Conservation (phyloP, 495 filamentous ascomycete species). For the Aspergillus heteromorphus region DNA sequence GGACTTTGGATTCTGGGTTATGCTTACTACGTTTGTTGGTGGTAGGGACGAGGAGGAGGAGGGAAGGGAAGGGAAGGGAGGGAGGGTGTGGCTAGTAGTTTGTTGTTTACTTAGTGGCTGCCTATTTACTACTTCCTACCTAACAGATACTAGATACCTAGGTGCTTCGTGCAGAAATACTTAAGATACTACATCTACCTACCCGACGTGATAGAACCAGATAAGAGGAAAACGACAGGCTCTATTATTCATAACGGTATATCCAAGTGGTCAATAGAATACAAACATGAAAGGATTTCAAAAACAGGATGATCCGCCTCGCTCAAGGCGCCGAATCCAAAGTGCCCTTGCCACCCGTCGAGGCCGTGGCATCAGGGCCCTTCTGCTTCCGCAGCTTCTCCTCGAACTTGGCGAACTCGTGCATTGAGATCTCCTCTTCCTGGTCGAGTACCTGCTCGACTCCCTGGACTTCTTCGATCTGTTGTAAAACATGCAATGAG, state of each 20-base stretch:
- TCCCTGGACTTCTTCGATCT: slow-evolving; percentile 95
- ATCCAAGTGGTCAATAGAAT: slow-evolving; percentile 1
- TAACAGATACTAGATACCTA: too few species aligned
- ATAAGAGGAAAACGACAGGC: neutral
- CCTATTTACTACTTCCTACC: too few species aligned
- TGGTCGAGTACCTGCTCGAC: slow-evolving; percentile 87
- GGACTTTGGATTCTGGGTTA: too few species aligned
- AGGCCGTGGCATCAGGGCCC: slow-evolving; percentile 48
- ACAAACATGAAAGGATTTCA: neutral
- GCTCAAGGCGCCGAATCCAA: slow-evolving; percentile 56
- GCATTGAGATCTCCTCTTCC: slow-evolving; percentile 84
- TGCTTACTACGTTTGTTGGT: too few species aligned
- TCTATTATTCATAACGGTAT: neutral
- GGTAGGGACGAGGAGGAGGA: too few species aligned
- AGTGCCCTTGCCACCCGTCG: slow-evolving; percentile 60
- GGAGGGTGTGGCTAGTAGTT: too few species aligned
- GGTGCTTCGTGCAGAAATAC: too few species aligned
- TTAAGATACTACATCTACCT: too few species aligned
- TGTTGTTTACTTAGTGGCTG: too few species aligned
- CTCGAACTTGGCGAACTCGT: slow-evolving; percentile 94
- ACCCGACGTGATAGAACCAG: too few species aligned
- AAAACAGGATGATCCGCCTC: too few species aligned
- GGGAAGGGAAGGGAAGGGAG: too few species aligned
- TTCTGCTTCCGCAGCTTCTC: slow-evolving; percentile 84
- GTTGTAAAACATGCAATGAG: slow-evolving; percentile 15